A percentile compares a stretch with the other conserved stretches of the same genome.
Conservation (phyloP, 192 early-diverging fungal genomes). For the Coemansia sp. region DNA sequence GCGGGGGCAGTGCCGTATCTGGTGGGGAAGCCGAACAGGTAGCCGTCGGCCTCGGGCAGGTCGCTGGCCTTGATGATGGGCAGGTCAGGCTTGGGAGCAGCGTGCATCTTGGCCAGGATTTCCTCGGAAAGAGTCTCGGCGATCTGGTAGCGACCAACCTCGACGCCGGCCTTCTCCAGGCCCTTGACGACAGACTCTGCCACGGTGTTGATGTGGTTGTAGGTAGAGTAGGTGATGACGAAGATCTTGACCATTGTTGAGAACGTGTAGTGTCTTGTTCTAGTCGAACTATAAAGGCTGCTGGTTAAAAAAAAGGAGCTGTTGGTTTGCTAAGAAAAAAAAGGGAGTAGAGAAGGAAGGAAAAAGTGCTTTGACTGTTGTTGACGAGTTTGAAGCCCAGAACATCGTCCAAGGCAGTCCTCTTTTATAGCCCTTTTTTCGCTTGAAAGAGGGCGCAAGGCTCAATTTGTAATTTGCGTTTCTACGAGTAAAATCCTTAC, state of each 20-base stretch:
- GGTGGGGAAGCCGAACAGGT: slow-evolving; percentile 68
- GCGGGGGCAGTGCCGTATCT: slow-evolving; percentile 71
- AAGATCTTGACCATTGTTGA: slow-evolving; percentile 50
- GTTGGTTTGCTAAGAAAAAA: not conserved
- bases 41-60: slow-evolving; percentile 62
- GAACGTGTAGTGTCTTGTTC: not conserved
- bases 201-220: slow-evolving; percentile 70
- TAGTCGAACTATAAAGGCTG: not conserved
- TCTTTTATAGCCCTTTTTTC: not conserved
- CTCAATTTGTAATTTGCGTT: not conserved
- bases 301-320: too few relatives aligned
- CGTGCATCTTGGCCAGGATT: slow-evolving; percentile 69
- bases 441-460: not conserved
- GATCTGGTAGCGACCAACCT: slow-evolving; percentile 57
- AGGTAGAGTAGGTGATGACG: slow-evolving; percentile 68
- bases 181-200: slow-evolving; percentile 64
- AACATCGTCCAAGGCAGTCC: not conserved
- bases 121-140: slow-evolving; percentile 65
- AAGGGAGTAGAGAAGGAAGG: not conserved
- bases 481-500: not conserved
- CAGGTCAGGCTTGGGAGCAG: slow-evolving; percentile 55
- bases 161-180: slow-evolving; percentile 53
- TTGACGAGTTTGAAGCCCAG: not conserved
- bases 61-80: slow-evolving; percentile 57
- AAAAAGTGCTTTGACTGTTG: not conserved